Percentiles rank a stretch among this genome's conserved stretches.
phyloP scores from a whole-genome alignment of 495 filamentous ascomycete species.

The Trypethelium eluteriae region DNA sequence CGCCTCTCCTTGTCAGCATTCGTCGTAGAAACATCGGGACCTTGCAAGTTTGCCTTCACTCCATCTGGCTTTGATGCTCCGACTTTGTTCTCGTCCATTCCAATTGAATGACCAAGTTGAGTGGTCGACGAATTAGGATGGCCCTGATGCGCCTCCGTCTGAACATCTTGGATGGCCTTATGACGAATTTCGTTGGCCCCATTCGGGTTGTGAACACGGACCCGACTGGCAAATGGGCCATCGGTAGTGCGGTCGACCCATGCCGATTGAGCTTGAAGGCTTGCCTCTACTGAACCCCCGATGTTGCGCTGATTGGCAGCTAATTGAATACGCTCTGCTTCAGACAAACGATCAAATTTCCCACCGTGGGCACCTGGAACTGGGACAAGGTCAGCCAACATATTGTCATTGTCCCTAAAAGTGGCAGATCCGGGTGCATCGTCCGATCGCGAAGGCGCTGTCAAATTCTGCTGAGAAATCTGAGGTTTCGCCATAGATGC shows the following conservation, averaged over 20 bases:
- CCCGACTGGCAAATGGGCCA: background rate
- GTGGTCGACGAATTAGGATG: too few relatives aligned
- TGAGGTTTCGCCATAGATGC: too few relatives aligned
- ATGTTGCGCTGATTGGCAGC: background rate
- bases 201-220: background rate
- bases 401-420: background rate
- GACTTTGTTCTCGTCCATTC: too few relatives aligned
- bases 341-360: background rate
- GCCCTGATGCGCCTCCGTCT: background rate
- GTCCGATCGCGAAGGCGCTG: too few relatives aligned
- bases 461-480: too few relatives aligned
- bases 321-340: background rate
- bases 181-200: background rate
- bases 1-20: background rate
- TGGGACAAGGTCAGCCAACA: background rate
- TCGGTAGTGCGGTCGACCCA: background rate
- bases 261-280: background rate
- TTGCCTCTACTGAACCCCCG: background rate
- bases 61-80: too few relatives aligned
- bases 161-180: background rate
- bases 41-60: too few relatives aligned
- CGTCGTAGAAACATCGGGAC: background rate
- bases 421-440: too few relatives aligned
- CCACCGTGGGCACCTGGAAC: background rate
- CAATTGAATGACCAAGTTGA: too few relatives aligned